Evolutionary conservation across 371 early-diverging fungal species (phyloP).

Genomic region (Rhizomucor pusillus): DNA sequence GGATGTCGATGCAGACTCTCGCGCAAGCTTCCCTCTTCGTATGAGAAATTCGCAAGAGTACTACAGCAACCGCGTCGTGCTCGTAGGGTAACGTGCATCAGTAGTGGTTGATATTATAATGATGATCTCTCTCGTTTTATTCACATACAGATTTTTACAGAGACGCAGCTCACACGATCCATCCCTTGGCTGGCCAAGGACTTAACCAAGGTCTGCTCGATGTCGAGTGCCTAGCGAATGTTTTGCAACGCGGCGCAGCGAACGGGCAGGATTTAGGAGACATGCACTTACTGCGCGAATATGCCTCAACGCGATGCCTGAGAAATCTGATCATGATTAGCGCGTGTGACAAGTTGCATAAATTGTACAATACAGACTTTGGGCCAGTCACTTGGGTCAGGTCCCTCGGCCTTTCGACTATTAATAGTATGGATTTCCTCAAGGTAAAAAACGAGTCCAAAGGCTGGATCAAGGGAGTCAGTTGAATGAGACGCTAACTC

Average conservation of each 20-base stretch:
- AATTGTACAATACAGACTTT: constrained; percentile 67
- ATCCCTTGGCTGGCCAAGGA: constrained; percentile 97
- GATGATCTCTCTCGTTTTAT: no score
- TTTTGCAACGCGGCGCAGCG: constrained; percentile 59
- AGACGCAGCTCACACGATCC: constrained; percentile 96
- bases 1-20: constrained; percentile 61
- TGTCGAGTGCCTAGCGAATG: constrained; percentile 65
- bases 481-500: no score
- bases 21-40: constrained; percentile 85
- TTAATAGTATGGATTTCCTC: no score
- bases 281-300: constrained; percentile 56
- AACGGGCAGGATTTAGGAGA: constrained; percentile 83
- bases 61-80: constrained; percentile 75
- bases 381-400: constrained; percentile 63
- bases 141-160: constrained; percentile 35
- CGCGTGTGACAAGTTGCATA: constrained; percentile 76
- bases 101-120: no score
- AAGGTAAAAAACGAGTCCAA: no score
- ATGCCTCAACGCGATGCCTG: constrained; percentile 56
- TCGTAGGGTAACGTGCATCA: constrained; percentile 76
- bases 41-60: constrained; percentile 79
- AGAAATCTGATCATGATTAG: constrained; percentile 83
- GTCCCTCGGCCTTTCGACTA: constrained; percentile 62
- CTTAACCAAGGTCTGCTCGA: constrained; percentile 92
- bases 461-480: no score